Conservation (phyloP, 805 yeast genomes). For the Candida sonorensis region DNA sequence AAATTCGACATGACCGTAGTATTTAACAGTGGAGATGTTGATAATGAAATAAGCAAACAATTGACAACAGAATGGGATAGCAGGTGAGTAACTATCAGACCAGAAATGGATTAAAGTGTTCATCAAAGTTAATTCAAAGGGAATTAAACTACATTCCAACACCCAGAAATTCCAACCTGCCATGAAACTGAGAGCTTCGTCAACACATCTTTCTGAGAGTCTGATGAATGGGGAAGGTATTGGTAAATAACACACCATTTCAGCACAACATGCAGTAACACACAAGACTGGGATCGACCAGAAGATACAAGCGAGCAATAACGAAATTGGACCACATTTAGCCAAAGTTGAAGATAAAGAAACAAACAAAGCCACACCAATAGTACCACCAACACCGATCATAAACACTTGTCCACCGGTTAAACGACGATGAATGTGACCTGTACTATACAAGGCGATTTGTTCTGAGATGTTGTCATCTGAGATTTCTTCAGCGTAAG, state of each 20-base stretch:
- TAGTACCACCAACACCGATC: conserved; percentile 44
- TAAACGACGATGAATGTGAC: conserved; percentile 27
- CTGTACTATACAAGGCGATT: conserved; percentile 7
- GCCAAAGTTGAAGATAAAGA: conserved; percentile 34
- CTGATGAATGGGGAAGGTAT: conserved; percentile 42
- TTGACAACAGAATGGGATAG: conserved; percentile 37
- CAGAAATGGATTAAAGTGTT: conserved; percentile 42
- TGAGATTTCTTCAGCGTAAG: conserved; percentile 1
- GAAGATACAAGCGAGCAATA: conserved; percentile 32
- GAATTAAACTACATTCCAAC: conserved; percentile 39
- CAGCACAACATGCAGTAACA: conserved; percentile 38
- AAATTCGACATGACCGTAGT: conserved; percentile 45
- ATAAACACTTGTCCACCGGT: conserved; percentile 39
- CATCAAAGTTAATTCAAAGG: conserved; percentile 42
- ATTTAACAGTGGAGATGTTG: conserved; percentile 37
- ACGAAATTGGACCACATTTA: conserved; percentile 35
- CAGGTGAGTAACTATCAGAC: conserved; percentile 40
- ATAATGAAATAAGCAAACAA: conserved; percentile 34
- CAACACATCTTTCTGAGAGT: conserved; percentile 40
- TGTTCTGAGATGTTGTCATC: conserved; percentile 6
- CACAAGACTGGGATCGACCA: conserved; percentile 38
- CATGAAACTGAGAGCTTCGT: conserved; percentile 37
- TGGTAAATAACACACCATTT: conserved; percentile 40
- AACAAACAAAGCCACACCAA: conserved; percentile 41
- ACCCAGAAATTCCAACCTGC: conserved; percentile 48